Evolutionary conservation across 2,329 filamentous ascomycete genomes (phyloP).

Genomic region (Cryphonectria japonica): DNA sequence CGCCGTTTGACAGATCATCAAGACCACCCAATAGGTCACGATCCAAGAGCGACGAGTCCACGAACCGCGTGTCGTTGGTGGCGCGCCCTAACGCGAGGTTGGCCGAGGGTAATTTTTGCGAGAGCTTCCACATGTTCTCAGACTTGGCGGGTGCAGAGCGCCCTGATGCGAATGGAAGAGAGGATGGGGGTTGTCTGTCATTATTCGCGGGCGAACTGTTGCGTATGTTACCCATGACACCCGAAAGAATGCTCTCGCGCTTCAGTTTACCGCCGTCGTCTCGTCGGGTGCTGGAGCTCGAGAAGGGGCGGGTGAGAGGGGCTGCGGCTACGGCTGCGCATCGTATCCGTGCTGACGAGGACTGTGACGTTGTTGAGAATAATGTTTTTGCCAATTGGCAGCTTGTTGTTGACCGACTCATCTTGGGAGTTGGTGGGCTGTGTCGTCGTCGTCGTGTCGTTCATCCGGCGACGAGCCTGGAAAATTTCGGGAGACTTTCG

Average conservation of each 20-base stretch:
- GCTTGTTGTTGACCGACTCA: slow-evolving; percentile 49
- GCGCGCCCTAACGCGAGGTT: slow-evolving; percentile 26
- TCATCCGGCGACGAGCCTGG: slow-evolving; percentile 8
- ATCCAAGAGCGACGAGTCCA: slow-evolving; percentile 28
- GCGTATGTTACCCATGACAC: background rate
- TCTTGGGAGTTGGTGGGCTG: slow-evolving; percentile 32
- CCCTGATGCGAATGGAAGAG: slow-evolving; percentile 12
- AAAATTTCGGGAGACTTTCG: slow-evolving; percentile 14
- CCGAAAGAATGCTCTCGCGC: slow-evolving; percentile 16
- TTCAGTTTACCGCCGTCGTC: slow-evolving; percentile 17
- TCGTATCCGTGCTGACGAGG: slow-evolving; percentile 20
- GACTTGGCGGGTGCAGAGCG: slow-evolving; percentile 8
- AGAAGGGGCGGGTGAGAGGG: slow-evolving; percentile 24
- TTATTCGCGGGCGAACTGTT: slow-evolving; percentile 8
- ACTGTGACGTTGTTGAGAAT: slow-evolving; percentile 38
- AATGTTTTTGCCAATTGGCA: slow-evolving; percentile 48
- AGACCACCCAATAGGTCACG: slow-evolving; percentile 14
- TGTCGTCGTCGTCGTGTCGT: slow-evolving; percentile 35
- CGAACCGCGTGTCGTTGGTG: slow-evolving; percentile 22
- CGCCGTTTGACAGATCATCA: slow-evolving; percentile 23
- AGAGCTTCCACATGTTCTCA: slow-evolving; percentile 9
- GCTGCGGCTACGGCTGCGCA: slow-evolving; percentile 16
- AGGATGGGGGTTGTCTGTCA: slow-evolving; percentile 13
- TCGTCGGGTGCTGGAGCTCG: slow-evolving; percentile 22
- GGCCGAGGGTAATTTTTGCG: slow-evolving; percentile 15